Evolutionary conservation across 2,329 filamentous ascomycete genomes (phyloP), one percentile per base, ranked within the genome.

Genomic region (Peltaster fructicola): DNA sequence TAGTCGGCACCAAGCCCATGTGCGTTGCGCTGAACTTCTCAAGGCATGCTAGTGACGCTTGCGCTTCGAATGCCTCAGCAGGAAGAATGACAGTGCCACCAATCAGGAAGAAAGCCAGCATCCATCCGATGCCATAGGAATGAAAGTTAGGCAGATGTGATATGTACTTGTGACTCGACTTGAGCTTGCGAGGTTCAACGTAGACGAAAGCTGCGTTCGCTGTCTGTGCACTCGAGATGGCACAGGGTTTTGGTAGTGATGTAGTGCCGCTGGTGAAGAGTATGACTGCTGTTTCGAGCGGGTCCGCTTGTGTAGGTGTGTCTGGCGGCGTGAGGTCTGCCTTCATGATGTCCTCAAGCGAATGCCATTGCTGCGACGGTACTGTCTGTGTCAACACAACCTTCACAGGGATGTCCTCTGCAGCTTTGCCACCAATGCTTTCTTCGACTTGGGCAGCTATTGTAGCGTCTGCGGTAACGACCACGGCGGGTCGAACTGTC

Each of bases 231-330:
- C 41, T 45, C 5, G 52, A 55, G 30, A 59, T 50, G 8, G 47
- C 44, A 29, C 56, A 60, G 23, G 51, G 56, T 34, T 63, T 63
- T 4, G 59, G 56, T 1, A 50, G 38, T 5, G 54, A 56, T 0
- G 57, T 61, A n/a, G 57, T 63, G 11, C 59, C 59, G 33, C 57
- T 61, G 11, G 57, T 62, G 38, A 62, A 61, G 15, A 61, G 43
- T 23, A 62, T 50, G 20, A 59, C 42, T 4, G 50, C 49, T 5
- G 38, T 45, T 23, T 47, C 40, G 15, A 37, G 24, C n/a, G 40
- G 33, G 19, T 35, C 31, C 9, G 43, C 31, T 4, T 38, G 34
- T 14, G 43, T 40, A 14, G 43, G 43, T 11, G 43, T 44, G 22
- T 46, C 39, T 17, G 43, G 43, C 16, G 43, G 41, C 4, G 43